Conservation (phyloP, 2,329 filamentous ascomycete genomes). For the Nothophoma quercina region DNA sequence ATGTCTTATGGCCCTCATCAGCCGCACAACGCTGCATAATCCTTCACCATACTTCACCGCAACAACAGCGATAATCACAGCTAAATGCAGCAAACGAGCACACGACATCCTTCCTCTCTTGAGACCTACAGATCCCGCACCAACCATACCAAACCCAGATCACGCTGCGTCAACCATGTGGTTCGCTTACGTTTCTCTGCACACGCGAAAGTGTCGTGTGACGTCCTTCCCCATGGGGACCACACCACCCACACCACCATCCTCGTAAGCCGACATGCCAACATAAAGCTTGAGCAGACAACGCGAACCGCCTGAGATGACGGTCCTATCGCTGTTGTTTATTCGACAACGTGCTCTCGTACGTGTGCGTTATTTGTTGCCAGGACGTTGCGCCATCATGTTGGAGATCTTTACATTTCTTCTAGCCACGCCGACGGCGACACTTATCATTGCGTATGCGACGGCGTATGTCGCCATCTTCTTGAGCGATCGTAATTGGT, state of each 20-base stretch:
- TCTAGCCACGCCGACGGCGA: slow-evolving; percentile 4
- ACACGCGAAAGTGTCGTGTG: slow-evolving; percentile 16
- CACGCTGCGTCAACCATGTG: slow-evolving; percentile 6
- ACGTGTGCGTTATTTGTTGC: too few species aligned
- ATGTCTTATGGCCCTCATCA: not conserved
- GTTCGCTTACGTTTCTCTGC: slow-evolving; percentile 5
- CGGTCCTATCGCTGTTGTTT: not conserved
- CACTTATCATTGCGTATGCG: slow-evolving; percentile 2
- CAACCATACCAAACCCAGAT: not conserved
- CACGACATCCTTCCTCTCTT: slow-evolving; percentile 4
- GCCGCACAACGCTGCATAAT: not conserved
- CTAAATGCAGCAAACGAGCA: slow-evolving; percentile 10
- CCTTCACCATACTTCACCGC: not conserved
- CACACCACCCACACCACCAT: not conserved
- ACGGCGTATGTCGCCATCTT: slow-evolving; percentile 6
- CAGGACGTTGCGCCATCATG: not conserved
- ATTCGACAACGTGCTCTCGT: too few species aligned
- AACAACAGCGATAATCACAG: not conserved
- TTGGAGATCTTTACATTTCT: slow-evolving; percentile 5
- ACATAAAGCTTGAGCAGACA: slow-evolving; percentile 7
- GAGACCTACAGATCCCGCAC: not conserved
- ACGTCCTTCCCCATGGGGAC: not conserved
- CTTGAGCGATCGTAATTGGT: slow-evolving; percentile 12
- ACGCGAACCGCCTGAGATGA: not conserved
- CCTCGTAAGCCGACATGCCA: not conserved